Base-by-base conservation (phyloP, 805 yeast genomes). In the Jamesozyma gamospora region DNA sequence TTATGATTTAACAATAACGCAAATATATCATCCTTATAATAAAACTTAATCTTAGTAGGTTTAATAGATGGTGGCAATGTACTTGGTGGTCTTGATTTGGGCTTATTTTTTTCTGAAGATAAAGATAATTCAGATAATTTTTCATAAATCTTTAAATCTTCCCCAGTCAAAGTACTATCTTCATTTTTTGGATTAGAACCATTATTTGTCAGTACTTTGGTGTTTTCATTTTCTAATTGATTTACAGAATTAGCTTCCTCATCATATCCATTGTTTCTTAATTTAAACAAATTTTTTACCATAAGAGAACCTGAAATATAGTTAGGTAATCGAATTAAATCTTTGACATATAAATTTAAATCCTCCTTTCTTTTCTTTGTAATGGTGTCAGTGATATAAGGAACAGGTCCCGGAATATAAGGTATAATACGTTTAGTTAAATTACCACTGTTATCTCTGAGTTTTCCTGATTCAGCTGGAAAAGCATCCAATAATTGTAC, bases 401-500 rank as follows among this genome's bases (percentile, higher is more conserved):
- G 81, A 35, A 90, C 70, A 2, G 98, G 99, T 1, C 97, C 98
- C 0, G 98, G 97, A 53, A 92, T 88, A 48, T 80, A 86, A 7
- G 98, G 98, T 41, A 92, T 70, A 25, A 82, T 79, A 47, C 98
- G 75, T 38, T 77, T 75, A 21, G 76, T 69, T 60, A 82, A 82
- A 40, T 78, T 80, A 33, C 77, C 79, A 35, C 56, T 64, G 2
- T 50, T 45, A 30, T 59, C 59, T 34, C 63, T 52, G 12, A 61
- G 36, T 49, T 85, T 78, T 12, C 96, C 96, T 8, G 96, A 95
- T 61, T 90, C 98, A 44, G 72, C 77, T 7, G 96, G 96, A 69
- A 83, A 92, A 21, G 78, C 70, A 51, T 82, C 92, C 37, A 90
- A 67, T 37, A 92, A 66, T 45, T 72, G 75, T 38, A 87, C 87